phyloP scores from a whole-genome alignment of 2,329 filamentous ascomycete species.

The Xylaria sp. region DNA sequence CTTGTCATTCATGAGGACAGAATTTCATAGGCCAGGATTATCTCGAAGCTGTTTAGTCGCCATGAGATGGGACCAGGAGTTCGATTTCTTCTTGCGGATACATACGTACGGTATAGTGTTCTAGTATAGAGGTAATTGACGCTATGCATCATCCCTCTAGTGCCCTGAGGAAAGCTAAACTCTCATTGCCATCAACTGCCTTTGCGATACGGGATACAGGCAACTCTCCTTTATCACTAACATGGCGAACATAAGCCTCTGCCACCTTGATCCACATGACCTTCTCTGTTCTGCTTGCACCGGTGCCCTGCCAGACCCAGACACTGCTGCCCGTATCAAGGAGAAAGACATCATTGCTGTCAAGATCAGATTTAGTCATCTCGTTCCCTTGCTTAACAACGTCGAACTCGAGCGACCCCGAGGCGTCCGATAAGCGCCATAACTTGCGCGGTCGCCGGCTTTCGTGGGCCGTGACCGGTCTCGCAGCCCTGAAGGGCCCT shows the following conservation, averaged over 20 bases:
- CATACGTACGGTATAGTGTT: too few species aligned
- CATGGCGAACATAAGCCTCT: slow-evolving; percentile 63
- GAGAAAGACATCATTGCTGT: slow-evolving; percentile 71
- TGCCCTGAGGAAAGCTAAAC: slow-evolving; percentile 61
- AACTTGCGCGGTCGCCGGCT: slow-evolving; percentile 56
- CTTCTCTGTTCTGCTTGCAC: slow-evolving; percentile 68
- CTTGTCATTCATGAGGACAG: too few species aligned
- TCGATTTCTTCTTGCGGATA: too few species aligned
- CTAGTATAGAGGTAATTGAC: not conserved
- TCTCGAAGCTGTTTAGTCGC: too few species aligned
- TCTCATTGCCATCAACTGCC: slow-evolving; percentile 67
- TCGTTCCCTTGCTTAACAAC: slow-evolving; percentile 65
- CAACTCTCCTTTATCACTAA: slow-evolving; percentile 53
- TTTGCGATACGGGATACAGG: slow-evolving; percentile 65
- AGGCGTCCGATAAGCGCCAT: slow-evolving; percentile 72
- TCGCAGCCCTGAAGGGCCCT: slow-evolving; percentile 39
- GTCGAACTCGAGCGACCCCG: slow-evolving; percentile 66
- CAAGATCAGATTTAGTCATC: slow-evolving; percentile 61
- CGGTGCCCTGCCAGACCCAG: slow-evolving; percentile 74
- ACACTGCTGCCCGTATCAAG: slow-evolving; percentile 67
- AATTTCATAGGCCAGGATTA: too few species aligned
- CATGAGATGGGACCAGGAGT: too few species aligned
- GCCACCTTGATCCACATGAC: slow-evolving; percentile 69
- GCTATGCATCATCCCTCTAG: slow-evolving; percentile 48
- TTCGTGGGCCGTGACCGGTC: slow-evolving; percentile 41